Evolutionary conservation across 75 land plant genomes (phyloP).

Genomic region (Pinus albicaulis): DNA sequence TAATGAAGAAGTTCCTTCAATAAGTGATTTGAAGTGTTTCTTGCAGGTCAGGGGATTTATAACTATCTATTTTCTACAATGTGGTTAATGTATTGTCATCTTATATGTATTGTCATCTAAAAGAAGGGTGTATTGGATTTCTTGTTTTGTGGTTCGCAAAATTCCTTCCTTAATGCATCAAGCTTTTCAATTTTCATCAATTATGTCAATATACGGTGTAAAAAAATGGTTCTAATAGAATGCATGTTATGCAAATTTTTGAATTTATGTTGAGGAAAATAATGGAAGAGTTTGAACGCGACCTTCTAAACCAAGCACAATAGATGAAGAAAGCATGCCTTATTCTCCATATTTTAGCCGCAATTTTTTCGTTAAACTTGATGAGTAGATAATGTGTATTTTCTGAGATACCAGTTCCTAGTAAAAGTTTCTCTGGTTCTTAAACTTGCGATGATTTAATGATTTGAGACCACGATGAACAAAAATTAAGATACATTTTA

Average conservation of each 20-base stretch:
- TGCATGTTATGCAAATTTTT: conserved; percentile 54
- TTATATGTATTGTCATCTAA: not conserved
- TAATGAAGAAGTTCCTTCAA: conserved; percentile 85
- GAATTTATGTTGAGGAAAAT: conserved; percentile 84
- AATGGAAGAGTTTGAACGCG: conserved; percentile 91
- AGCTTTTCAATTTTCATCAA: not conserved
- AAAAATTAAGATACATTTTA: too few species aligned
- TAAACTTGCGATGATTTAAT: too few species aligned
- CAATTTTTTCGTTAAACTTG: not conserved
- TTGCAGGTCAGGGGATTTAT: not conserved
- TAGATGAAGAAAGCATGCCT: conserved; percentile 70
- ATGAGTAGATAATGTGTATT: not conserved
- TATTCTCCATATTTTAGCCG: not conserved
- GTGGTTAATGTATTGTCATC: too few species aligned
- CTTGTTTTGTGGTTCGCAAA: not conserved
- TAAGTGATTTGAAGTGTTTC: conserved; percentile 31
- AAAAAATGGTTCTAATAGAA: not conserved
- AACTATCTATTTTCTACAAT: not conserved
- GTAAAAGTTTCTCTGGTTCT: not conserved
- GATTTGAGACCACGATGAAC: too few species aligned
- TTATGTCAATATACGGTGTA: not conserved
- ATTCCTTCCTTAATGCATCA: not conserved
- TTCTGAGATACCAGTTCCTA: not conserved
- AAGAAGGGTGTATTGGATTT: not conserved
- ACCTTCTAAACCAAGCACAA: conserved; percentile 77